Base-by-base conservation (phyloP, 306 rosid genomes). In the Cucurbita moschata region DNA sequence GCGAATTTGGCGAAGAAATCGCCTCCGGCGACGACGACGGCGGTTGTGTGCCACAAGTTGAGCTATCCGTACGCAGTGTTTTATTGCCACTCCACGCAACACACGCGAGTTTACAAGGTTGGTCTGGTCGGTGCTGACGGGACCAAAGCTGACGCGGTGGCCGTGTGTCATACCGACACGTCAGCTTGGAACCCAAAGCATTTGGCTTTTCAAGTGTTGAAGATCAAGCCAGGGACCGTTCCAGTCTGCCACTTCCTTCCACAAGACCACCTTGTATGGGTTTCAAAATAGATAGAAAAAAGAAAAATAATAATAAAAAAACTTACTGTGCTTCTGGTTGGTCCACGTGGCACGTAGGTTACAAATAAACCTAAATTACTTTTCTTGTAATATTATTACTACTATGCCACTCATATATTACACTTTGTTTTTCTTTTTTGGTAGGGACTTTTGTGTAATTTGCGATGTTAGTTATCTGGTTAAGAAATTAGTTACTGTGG, bases 221-320 rank as follows among this genome's bases (percentile, higher is more conserved):
- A 90, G 39, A 88, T 92, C 43, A 83, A 83, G 82, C 98, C 96
- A 0, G 98, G 96, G 53, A 87, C 86, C 0, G 85, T 86, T 65
- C 90, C 98, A 0, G 81, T 92, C 5, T 90, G 98, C 81, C 98
- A 92, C 74, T 92, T 90, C 80, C 92, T 92, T 62, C 98, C 98
- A 0, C 77, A 83, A 81, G 96, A 90, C 77, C 96, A 92, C 15
- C 68, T 90, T 53, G 91, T 92, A 8, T 92, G 96, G 98, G 84
- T 86, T 68, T 75, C 84, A 8, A 79, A 83, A 35, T 60, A 60
- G 10, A 19, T 60, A 35, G 40, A 13, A 6, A 14, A 59, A 11
- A 4, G 8, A 15, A 30, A 30, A 30, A 30, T 30, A 30, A 30
- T 30, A 30, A 30, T 30, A 30, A 30, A 30, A 30, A 30, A 19